These are phyloP conservation scores for Pseudoturritis turrita DNA, from an alignment of 345 rosid genomes.

Conservation along the genomic window DNA sequence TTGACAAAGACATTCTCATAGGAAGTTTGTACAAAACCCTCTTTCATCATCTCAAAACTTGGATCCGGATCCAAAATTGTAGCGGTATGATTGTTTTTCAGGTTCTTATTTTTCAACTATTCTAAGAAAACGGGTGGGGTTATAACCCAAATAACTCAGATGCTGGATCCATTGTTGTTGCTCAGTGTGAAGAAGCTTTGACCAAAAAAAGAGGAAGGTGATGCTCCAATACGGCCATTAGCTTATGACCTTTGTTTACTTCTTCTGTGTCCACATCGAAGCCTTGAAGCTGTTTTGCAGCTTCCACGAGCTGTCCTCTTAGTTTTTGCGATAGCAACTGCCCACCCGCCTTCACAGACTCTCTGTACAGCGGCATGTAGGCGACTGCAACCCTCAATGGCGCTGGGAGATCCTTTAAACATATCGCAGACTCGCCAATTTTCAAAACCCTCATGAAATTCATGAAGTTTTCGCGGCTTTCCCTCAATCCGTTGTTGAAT, in stretches of 20 bases:
- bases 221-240: slow-evolving; percentile 68
- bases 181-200: slow-evolving; percentile 25
- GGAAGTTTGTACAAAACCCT: slow-evolving; percentile 7
- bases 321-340: slow-evolving; percentile 61
- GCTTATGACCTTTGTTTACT: slow-evolving; percentile 41
- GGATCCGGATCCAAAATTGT: slow-evolving; percentile 16
- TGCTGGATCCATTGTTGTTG: slow-evolving; percentile 1
- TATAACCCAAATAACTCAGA: slow-evolving; percentile 4
- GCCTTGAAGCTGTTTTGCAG: slow-evolving; percentile 69
- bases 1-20: slow-evolving; percentile 25
- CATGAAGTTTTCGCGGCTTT: slow-evolving; percentile 64
- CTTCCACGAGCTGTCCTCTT: slow-evolving; percentile 85
- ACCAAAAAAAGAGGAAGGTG: slow-evolving; percentile 79
- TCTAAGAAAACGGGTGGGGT: neutral
- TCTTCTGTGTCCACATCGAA: slow-evolving; percentile 41
- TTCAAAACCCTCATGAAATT: slow-evolving; percentile 65
- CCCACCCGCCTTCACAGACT: slow-evolving; percentile 60
- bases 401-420: slow-evolving; percentile 68
- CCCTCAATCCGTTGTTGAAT: slow-evolving; percentile 61
- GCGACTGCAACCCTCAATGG: slow-evolving; percentile 77
- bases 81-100: neutral
- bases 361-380: slow-evolving; percentile 81
- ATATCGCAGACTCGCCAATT: slow-evolving; percentile 65
- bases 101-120: slow-evolving; percentile 14
- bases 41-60: slow-evolving; percentile 8